Percentiles rank a stretch among this genome's conserved stretches.
phyloP scores from a whole-genome alignment of 371 early-diverging fungal genomes.

The Dichotomocladium elegans region DNA sequence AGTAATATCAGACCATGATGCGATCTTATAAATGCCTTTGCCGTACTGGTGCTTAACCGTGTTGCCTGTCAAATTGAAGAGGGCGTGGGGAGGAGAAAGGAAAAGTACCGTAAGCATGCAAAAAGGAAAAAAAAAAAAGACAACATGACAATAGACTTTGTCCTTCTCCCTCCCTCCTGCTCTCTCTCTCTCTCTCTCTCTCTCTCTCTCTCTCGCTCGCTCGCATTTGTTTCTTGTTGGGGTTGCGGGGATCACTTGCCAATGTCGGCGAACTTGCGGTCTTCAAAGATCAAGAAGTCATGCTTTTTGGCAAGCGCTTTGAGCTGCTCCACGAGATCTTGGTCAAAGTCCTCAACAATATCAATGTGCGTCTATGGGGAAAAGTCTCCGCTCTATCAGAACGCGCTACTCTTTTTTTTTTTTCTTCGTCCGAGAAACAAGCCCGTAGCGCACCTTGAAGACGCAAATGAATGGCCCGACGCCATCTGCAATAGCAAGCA shows the following conservation, averaged over 20 bases:
- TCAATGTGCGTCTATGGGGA: slow-evolving; percentile 92
- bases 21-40: slow-evolving; percentile 87
- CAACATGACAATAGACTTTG: too few species aligned
- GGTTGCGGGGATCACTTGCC: too few species aligned
- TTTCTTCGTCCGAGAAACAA: too few species aligned
- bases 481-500: slow-evolving; percentile 81
- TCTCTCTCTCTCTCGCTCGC: too few species aligned
- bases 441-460: slow-evolving; percentile 71
- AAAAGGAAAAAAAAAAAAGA: too few species aligned
- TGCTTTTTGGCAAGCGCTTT: slow-evolving; percentile 75
- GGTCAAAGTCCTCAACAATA: slow-evolving; percentile 89
- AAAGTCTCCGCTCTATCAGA: too few species aligned
- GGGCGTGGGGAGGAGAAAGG: too few species aligned
- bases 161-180: too few species aligned
- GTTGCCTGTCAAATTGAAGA: slow-evolving; percentile 64
- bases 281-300: slow-evolving; percentile 95
- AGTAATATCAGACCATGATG: slow-evolving; percentile 93
- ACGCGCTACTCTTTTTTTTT: too few species aligned
- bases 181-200: too few species aligned
- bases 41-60: slow-evolving; percentile 94
- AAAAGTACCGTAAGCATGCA: too few species aligned
- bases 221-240: too few species aligned
- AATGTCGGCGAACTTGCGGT: slow-evolving; percentile 96
- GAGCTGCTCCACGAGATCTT: slow-evolving; percentile 72
- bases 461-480: slow-evolving; percentile 93